These are phyloP conservation scores for Agaricus blazei DNA, from an alignment of 768 basidiomycete genomes.

Conservation along the genomic window DNA sequence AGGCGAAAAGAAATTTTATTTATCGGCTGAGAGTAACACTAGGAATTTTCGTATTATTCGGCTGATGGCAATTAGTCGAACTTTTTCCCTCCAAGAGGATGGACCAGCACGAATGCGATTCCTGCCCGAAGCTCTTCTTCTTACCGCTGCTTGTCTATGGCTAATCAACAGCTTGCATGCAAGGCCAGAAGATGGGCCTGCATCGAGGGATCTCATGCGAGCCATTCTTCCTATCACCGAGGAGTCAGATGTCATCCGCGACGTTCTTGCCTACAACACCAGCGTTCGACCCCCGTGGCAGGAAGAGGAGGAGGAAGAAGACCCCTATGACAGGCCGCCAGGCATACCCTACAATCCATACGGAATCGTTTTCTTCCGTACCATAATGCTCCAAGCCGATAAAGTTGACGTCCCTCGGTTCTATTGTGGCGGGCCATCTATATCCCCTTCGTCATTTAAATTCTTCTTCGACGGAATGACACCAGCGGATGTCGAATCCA, in stretches of 20 bases:
- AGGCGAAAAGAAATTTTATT: no score
- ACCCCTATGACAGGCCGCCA: no score
- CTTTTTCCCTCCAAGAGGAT: neutral
- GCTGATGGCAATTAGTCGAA: neutral
- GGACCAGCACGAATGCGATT: neutral
- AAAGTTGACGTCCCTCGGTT: no score
- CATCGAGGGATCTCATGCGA: constrained; percentile 13
- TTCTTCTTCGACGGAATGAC: no score
- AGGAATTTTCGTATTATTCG: neutral
- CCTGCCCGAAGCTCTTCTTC: constrained; percentile 2
- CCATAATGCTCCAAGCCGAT: no score
- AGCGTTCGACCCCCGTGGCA: neutral
- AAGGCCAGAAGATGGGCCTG: constrained; percentile 12
- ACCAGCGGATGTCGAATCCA: no score
- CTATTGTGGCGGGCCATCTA: no score
- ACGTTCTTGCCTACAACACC: neutral
- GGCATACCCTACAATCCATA: no score
- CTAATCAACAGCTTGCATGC: constrained; percentile 14
- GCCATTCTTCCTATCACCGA: constrained; percentile 10
- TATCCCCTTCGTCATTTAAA: no score
- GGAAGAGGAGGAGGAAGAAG: neutral
- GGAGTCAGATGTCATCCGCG: neutral
- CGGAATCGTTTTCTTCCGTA: no score
- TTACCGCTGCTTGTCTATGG: constrained; percentile 14
- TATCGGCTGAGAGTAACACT: neutral